phyloP scores from a whole-genome alignment of 768 basidiomycete species.

The Symmetrospora coprosmae region DNA sequence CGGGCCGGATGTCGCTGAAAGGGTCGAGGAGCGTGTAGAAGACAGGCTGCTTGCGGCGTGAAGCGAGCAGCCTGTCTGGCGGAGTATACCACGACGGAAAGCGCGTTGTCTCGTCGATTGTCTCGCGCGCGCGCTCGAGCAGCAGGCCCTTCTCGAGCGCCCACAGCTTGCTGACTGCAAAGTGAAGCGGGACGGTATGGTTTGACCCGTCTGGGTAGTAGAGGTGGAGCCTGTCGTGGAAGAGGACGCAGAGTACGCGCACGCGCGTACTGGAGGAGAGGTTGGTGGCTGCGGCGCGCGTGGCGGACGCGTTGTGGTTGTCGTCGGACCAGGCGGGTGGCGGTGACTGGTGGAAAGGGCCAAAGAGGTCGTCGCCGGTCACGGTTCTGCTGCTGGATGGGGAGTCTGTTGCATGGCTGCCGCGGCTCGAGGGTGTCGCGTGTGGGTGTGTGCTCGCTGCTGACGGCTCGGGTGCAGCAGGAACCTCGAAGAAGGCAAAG shows the following conservation, averaged over 20 bases:
- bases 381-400: neutral
- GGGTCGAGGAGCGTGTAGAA: slow-evolving; percentile 9
- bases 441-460: neutral
- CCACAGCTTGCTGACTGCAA: neutral
- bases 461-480: neutral
- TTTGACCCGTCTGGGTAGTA: slow-evolving; percentile 5
- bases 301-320: neutral
- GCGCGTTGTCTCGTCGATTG: neutral
- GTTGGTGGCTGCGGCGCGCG: neutral
- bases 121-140: neutral
- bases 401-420: too few species aligned
- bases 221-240: neutral
- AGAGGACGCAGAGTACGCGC: slow-evolving; percentile 6
- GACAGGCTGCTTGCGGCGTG: neutral
- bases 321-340: slow-evolving; percentile 18
- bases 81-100: neutral
- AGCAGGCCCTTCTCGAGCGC: slow-evolving; percentile 7
- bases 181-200: neutral
- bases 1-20: neutral
- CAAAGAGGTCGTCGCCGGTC: neutral
- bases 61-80: neutral
- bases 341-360: neutral
- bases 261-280: neutral
- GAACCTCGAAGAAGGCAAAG: slow-evolving; percentile 7
- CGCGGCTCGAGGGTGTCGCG: neutral